These are phyloP conservation scores for Pneumocystis jirovecii DNA, from an alignment of 1,139 yeast genomes.

Conservation along the genomic window DNA sequence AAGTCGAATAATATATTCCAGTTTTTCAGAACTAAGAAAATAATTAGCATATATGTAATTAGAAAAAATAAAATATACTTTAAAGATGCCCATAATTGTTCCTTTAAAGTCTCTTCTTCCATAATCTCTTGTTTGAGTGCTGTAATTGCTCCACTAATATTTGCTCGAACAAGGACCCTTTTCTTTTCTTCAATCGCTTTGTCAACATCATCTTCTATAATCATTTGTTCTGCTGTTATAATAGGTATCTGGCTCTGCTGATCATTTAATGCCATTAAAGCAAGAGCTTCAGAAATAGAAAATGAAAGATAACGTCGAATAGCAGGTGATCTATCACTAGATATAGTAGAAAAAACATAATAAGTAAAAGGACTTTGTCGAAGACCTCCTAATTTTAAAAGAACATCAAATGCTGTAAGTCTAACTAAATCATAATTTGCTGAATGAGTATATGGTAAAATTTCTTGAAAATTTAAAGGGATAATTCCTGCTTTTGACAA, in stretches of 20 bases:
- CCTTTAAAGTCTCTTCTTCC: conserved; percentile 45
- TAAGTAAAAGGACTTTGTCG: conserved; percentile 44
- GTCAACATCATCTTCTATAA: conserved; percentile 29
- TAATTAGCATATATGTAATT: neutral
- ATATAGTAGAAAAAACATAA: conserved; percentile 45
- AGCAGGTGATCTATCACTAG: conserved; percentile 41
- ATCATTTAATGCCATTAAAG: conserved; percentile 58
- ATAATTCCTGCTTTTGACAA: conserved; percentile 47
- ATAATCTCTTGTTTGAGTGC: conserved; percentile 51
- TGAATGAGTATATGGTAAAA: conserved; percentile 37
- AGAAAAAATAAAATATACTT: conserved; percentile 22
- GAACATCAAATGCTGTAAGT: conserved; percentile 52
- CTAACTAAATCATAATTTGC: conserved; percentile 41
- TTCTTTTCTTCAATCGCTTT: conserved; percentile 29
- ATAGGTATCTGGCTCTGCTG: conserved; percentile 30
- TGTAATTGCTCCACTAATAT: conserved; percentile 50
- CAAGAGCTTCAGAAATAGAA: conserved; percentile 38
- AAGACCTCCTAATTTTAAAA: conserved; percentile 63
- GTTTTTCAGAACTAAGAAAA: neutral
- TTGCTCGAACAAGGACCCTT: conserved; percentile 28
- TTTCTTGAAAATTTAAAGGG: conserved; percentile 37
- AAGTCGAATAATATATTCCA: neutral
- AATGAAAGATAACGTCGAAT: conserved; percentile 39
- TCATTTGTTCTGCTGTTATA: conserved; percentile 21
- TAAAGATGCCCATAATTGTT: conserved; percentile 54